A percentile compares a stretch with the other conserved stretches of the same genome.
Conservation (phyloP, 140 eudicot genomes). For the Bidens hawaiensis region DNA sequence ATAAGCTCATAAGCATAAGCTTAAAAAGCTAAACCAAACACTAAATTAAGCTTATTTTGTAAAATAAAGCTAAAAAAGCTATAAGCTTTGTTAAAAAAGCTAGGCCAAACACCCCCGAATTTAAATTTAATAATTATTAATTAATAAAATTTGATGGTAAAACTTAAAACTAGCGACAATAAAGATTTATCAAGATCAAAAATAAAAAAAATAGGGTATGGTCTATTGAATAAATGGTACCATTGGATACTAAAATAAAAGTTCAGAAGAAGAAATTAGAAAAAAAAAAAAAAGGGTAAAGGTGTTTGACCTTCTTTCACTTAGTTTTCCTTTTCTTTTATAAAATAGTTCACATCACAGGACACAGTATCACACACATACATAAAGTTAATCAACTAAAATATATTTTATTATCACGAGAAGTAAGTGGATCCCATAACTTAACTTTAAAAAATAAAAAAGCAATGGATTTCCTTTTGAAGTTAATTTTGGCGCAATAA, state of each 20-base stretch:
- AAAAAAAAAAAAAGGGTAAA: too few species aligned
- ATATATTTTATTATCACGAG: neutral
- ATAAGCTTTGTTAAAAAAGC: too few species aligned
- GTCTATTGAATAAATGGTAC: neutral
- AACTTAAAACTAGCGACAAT: neutral
- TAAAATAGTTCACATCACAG: neutral
- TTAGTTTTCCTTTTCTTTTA: neutral
- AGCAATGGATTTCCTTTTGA: neutral
- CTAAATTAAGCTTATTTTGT: too few species aligned
- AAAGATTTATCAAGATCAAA: neutral
- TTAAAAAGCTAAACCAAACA: too few species aligned
- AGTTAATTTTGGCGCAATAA: conserved; percentile 14
- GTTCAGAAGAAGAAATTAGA: conserved; percentile 1
- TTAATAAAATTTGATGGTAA: neutral
- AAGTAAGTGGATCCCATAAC: too few species aligned
- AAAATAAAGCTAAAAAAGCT: too few species aligned
- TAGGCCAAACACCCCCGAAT: too few species aligned
- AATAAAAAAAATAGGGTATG: neutral
- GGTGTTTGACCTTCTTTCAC: conserved; percentile 21
- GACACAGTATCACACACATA: too few species aligned
- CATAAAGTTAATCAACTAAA: too few species aligned
- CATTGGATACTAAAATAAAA: neutral
- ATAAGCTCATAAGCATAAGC: too few species aligned
- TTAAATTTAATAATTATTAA: too few species aligned
- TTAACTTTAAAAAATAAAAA: neutral